Conservation (phyloP, 345 rosid species). For the Hirschfeldia incana region DNA sequence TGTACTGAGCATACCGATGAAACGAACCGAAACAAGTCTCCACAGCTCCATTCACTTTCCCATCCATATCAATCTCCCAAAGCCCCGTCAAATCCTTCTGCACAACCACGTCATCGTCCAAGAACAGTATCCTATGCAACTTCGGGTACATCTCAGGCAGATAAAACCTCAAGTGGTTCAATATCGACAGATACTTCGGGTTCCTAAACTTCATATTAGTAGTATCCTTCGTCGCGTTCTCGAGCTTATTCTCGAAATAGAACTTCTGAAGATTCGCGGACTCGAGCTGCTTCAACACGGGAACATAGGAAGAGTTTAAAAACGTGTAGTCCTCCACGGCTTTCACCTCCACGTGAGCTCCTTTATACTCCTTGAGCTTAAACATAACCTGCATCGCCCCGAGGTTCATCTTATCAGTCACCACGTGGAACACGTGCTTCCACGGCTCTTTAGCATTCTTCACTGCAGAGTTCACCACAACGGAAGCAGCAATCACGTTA, state of each 20-base stretch:
- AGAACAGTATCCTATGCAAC: not conserved
- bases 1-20: slow-evolving; percentile 93
- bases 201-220: slow-evolving; percentile 96
- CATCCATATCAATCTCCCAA: slow-evolving; percentile 97
- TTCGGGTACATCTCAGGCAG: not conserved
- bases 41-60: slow-evolving; percentile 95
- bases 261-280: slow-evolving; percentile 86
- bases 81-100: slow-evolving; percentile 60
- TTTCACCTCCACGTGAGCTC: slow-evolving; percentile 92
- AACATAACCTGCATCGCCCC: slow-evolving; percentile 99
- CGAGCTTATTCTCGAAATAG: slow-evolving; percentile 92
- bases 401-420: slow-evolving; percentile 97
- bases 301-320: slow-evolving; percentile 89
- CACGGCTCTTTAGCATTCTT: slow-evolving; percentile 91
- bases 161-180: not conserved
- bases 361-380: slow-evolving; percentile 82
- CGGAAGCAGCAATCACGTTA: slow-evolving; percentile 89
- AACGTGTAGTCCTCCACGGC: slow-evolving; percentile 94
- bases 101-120: not conserved
- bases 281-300: slow-evolving; percentile 86
- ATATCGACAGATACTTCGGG: slow-evolving; percentile 62
- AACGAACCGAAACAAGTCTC: slow-evolving; percentile 98
- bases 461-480: slow-evolving; percentile 95
- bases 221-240: slow-evolving; percentile 89
- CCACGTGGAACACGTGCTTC: slow-evolving; percentile 96